A percentile compares a stretch with the other conserved stretches of the same genome.
Evolutionary conservation across 192 early-diverging fungal species (phyloP).

Genomic region (Thamnidium elegans): DNA sequence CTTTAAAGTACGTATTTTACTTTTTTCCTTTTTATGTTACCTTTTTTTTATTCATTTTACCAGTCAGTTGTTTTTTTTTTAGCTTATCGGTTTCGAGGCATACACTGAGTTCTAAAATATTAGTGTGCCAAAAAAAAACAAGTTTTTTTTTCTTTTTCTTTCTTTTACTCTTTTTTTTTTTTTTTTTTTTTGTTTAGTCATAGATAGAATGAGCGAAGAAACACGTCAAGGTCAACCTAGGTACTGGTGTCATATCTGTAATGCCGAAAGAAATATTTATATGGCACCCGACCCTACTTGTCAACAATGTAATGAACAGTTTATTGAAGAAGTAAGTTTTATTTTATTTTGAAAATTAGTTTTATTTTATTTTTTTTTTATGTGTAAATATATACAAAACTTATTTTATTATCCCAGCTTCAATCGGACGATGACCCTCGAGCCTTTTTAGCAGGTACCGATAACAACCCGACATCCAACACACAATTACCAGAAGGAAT

Average conservation of each 20-base stretch:
- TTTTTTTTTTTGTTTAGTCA: constrained; percentile 3
- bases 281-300: constrained; percentile 81
- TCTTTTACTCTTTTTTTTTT: constrained; percentile 18
- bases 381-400: background rate
- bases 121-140: background rate
- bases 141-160: constrained; percentile 2
- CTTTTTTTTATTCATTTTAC: no score
- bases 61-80: no score
- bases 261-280: constrained; percentile 57
- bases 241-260: constrained; percentile 68
- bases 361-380: constrained; percentile 1
- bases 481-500: background rate
- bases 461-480: background rate
- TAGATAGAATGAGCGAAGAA: background rate
- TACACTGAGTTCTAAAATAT: no score
- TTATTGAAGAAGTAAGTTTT: constrained; percentile 76
- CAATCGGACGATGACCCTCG: constrained; percentile 19
- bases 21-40: background rate
- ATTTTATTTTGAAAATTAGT: no score
- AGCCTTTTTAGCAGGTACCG: constrained; percentile 9
- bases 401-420: background rate
- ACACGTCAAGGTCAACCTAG: constrained; percentile 11
- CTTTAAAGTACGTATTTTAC: no score
- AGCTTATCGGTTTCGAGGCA: no score
- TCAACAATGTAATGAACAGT: constrained; percentile 69